phyloP scores from a whole-genome alignment of 1,284 basidiomycete species.

The Lignosus rhinocerotis region DNA sequence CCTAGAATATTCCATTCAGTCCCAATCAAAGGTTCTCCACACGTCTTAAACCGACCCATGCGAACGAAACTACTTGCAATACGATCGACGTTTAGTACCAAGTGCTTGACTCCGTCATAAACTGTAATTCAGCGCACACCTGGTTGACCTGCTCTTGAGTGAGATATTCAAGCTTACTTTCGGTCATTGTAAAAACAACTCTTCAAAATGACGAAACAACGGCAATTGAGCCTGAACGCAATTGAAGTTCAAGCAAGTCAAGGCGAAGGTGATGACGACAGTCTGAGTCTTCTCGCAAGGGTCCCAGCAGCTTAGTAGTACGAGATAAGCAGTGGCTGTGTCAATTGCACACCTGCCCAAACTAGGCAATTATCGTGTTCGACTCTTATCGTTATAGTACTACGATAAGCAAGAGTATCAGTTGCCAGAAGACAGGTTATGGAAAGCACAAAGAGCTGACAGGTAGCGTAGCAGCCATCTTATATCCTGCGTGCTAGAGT shows the following conservation, averaged over 20 bases:
- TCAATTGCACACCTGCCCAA: not conserved
- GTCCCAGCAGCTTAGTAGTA: too few species aligned
- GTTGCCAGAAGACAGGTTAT: too few species aligned
- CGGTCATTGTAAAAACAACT: conserved; percentile 7
- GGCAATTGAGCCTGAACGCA: not conserved
- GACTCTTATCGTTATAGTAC: not conserved
- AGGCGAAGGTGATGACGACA: not conserved
- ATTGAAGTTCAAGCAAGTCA: not conserved
- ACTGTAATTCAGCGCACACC: conserved; percentile 30
- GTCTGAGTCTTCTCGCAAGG: too few species aligned
- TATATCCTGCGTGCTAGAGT: too few species aligned
- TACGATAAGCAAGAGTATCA: not conserved
- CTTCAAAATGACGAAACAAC: not conserved
- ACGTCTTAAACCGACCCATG: conserved; percentile 41
- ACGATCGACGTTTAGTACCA: too few species aligned
- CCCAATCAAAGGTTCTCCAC: not conserved
- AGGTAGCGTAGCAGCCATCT: too few species aligned
- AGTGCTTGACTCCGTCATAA: too few species aligned
- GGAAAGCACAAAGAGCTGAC: too few species aligned
- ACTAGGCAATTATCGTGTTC: not conserved
- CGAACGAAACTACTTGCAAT: conserved; percentile 42
- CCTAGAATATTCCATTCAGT: conserved; percentile 38
- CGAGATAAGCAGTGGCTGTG: not conserved
- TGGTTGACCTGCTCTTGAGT: conserved; percentile 52
- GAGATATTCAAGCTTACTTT: conserved; percentile 40